Evolutionary conservation across 352 stramenopile species (phyloP).

Genomic region (Globisporangium solare): DNA sequence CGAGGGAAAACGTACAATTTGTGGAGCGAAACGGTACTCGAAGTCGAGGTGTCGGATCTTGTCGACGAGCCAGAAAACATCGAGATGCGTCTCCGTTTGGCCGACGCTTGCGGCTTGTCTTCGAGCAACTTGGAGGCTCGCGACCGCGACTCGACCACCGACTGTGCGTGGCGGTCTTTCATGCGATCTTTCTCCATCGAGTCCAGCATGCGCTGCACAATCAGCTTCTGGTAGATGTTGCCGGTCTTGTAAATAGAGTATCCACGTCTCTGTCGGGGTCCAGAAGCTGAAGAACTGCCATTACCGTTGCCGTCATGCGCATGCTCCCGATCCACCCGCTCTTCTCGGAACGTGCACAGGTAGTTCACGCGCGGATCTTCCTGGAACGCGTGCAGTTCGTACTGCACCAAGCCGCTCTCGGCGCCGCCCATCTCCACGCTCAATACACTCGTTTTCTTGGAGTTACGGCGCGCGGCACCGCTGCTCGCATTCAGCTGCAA

Average conservation of each 20-base stretch:
- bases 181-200: slow-evolving; percentile 74
- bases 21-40: neutral
- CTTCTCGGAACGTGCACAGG: slow-evolving; percentile 46
- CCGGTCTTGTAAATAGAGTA: slow-evolving; percentile 58
- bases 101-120: slow-evolving; percentile 2
- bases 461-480: slow-evolving; percentile 15
- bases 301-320: neutral
- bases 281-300: neutral
- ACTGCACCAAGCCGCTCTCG: slow-evolving; percentile 27
- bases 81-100: slow-evolving; percentile 12
- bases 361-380: slow-evolving; percentile 70
- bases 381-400: slow-evolving; percentile 73
- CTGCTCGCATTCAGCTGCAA: slow-evolving; percentile 27
- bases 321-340: neutral
- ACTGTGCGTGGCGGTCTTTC: slow-evolving; percentile 76
- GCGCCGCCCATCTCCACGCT: slow-evolving; percentile 25
- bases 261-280: slow-evolving; percentile 9
- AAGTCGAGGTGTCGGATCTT: slow-evolving; percentile 5
- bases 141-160: slow-evolving; percentile 64
- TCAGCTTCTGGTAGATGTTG: slow-evolving; percentile 72
- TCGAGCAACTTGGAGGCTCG: slow-evolving; percentile 64
- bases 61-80: slow-evolving; percentile 10
- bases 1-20: slow-evolving; percentile 12
- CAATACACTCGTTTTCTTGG: slow-evolving; percentile 50
- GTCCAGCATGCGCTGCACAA: slow-evolving; percentile 75